Conservation (phyloP, 2,329 filamentous ascomycete species). For the Dothidotthia symphoricarpi region DNA sequence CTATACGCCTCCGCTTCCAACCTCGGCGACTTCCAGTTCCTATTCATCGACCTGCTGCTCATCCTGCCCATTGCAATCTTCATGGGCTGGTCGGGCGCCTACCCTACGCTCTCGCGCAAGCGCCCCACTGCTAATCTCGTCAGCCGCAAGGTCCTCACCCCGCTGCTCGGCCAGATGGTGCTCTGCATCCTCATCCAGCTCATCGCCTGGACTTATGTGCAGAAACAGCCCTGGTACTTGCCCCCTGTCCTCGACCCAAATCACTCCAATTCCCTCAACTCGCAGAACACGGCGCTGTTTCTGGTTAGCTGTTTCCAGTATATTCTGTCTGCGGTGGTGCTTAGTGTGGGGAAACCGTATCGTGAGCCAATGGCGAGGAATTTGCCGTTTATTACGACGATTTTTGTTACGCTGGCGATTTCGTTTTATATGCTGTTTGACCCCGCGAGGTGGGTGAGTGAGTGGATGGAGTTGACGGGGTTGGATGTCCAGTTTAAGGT, state of each 20-base stretch:
- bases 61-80: conserved; percentile 97
- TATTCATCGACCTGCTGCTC: conserved; percentile 89
- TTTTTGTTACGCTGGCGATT: conserved; percentile 65
- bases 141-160: conserved; percentile 85
- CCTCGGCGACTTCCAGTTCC: conserved; percentile 94
- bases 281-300: conserved; percentile 90
- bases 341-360: conserved; percentile 91
- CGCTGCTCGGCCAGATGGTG: conserved; percentile 82
- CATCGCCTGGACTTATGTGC: conserved; percentile 70
- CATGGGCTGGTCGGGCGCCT: conserved; percentile 96
- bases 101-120: conserved; percentile 73
- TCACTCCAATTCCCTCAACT: conserved; percentile 84
- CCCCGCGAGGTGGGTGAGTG: conserved; percentile 66
- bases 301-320: conserved; percentile 92
- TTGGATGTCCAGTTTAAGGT: conserved; percentile 71
- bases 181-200: conserved; percentile 78
- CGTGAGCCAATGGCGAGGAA: conserved; percentile 77
- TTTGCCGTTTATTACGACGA: conserved; percentile 78
- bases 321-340: conserved; percentile 81
- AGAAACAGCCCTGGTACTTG: conserved; percentile 77
- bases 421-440: conserved; percentile 78
- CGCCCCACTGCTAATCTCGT: conserved; percentile 89
- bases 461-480: conserved; percentile 81
- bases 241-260: conserved; percentile 75
- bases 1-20: conserved; percentile 92